A percentile compares a stretch with the other conserved stretches of the same genome.
Evolutionary conservation across 371 early-diverging fungal genomes (phyloP).

Genomic region (Haplosporangium sp.): DNA sequence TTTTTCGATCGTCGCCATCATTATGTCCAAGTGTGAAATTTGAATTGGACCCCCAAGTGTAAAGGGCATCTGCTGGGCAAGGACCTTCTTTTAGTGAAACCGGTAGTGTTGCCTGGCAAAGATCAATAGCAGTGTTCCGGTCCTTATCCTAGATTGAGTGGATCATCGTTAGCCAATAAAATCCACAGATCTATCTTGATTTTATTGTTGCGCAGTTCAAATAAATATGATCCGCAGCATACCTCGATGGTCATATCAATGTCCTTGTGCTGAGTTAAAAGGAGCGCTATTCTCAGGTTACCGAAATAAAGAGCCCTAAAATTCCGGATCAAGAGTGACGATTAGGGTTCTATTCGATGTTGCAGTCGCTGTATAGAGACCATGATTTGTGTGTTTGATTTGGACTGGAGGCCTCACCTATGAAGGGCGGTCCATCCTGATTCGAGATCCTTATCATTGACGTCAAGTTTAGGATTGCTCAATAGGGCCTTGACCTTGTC

Average conservation of each 20-base stretch:
- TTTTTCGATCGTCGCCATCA: slow-evolving; percentile 72
- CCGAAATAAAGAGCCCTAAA: slow-evolving; percentile 74
- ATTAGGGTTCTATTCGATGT: background rate
- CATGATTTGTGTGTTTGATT: no score
- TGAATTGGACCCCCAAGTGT: slow-evolving; percentile 84
- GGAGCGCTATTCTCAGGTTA: slow-evolving; percentile 67
- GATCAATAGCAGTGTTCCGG: slow-evolving; percentile 64
- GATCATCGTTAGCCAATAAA: background rate
- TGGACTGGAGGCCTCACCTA: slow-evolving; percentile 14
- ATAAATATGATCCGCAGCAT: background rate
- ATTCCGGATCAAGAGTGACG: background rate
- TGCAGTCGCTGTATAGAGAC: no score
- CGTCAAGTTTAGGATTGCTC: slow-evolving; percentile 62
- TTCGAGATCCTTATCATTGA: slow-evolving; percentile 75
- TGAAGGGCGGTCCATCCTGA: slow-evolving; percentile 82
- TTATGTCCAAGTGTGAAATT: slow-evolving; percentile 77
- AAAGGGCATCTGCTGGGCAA: slow-evolving; percentile 65
- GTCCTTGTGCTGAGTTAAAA: slow-evolving; percentile 65
- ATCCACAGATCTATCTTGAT: background rate
- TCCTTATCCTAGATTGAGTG: slow-evolving; percentile 59
- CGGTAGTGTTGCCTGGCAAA: slow-evolving; percentile 48
- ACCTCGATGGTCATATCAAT: slow-evolving; percentile 67
- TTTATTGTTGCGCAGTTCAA: background rate
- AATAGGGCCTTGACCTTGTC: slow-evolving; percentile 60
- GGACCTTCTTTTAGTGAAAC: slow-evolving; percentile 18